Percentiles rank a stretch among this genome's conserved stretches.
Evolutionary conservation across 345 rosid genomes (phyloP).

Genomic region (Brassica carinata): DNA sequence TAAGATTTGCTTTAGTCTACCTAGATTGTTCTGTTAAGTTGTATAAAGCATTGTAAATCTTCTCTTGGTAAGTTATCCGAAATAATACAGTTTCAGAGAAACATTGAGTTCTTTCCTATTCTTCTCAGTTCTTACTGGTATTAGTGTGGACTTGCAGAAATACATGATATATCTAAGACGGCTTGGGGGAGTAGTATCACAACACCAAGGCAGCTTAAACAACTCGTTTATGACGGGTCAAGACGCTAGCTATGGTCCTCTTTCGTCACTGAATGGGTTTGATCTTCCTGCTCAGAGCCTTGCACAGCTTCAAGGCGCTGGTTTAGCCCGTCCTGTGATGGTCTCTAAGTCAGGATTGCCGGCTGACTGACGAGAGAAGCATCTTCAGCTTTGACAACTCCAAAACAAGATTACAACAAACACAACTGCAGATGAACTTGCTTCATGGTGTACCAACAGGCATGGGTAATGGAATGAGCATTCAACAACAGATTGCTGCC

Average conservation of each 20-base stretch:
- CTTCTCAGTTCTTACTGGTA: neutral
- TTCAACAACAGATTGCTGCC: slow-evolving; percentile 47
- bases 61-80: too few species aligned
- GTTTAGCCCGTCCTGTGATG: slow-evolving; percentile 57
- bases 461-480: slow-evolving; percentile 44
- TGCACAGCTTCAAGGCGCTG: neutral
- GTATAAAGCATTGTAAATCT: too few species aligned
- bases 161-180: slow-evolving; percentile 92
- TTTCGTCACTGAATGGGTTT: neutral
- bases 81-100: too few species aligned
- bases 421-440: slow-evolving; percentile 53
- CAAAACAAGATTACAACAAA: slow-evolving; percentile 58
- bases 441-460: slow-evolving; percentile 74
- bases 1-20: too few species aligned
- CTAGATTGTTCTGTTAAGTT: too few species aligned
- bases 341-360: slow-evolving; percentile 53
- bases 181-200: slow-evolving; percentile 77
- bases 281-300: neutral
- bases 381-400: slow-evolving; percentile 80
- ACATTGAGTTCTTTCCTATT: too few species aligned
- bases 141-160: slow-evolving; percentile 55
- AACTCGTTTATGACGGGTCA: slow-evolving; percentile 15
- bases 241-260: neutral
- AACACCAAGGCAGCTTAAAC: slow-evolving; percentile 56
- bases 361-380: slow-evolving; percentile 60